Evolutionary conservation across 2,329 filamentous ascomycete species (phyloP).

Genomic region (Phaeosphaeria sp.): DNA sequence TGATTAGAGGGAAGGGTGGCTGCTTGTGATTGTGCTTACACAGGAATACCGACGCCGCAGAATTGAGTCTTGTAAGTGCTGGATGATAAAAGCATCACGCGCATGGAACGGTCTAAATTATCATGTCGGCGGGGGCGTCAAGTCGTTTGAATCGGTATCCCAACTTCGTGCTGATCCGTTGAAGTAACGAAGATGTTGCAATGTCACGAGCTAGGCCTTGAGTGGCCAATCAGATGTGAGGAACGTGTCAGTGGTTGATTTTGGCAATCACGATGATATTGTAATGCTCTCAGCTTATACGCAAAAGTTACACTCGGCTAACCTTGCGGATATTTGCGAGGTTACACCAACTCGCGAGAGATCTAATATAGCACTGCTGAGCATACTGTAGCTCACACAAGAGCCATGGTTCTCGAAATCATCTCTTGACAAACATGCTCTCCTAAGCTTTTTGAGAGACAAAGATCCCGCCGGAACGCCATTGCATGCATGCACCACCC

Average conservation of each 20-base stretch:
- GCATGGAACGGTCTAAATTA: background rate
- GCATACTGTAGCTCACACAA: background rate
- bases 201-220: constrained; percentile 5
- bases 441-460: constrained; percentile 30
- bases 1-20: background rate
- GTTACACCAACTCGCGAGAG: background rate
- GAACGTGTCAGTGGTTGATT: background rate
- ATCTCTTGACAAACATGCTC: constrained; percentile 23
- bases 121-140: constrained; percentile 6
- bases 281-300: too few species aligned
- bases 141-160: background rate
- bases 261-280: background rate
- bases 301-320: background rate
- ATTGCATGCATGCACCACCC: constrained; percentile 45
- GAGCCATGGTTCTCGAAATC: constrained; percentile 11
- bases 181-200: background rate
- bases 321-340: background rate
- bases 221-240: constrained; percentile 10
- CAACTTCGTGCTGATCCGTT: background rate
- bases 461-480: constrained; percentile 42
- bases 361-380: background rate
- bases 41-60: constrained; percentile 8
- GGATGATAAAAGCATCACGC: constrained; percentile 11
- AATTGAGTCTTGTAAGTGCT: constrained; percentile 3
- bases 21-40: constrained; percentile 6